Evolutionary conservation across 805 yeast genomes (phyloP).

Genomic region (Saccharomycopsis fibuligera): DNA sequence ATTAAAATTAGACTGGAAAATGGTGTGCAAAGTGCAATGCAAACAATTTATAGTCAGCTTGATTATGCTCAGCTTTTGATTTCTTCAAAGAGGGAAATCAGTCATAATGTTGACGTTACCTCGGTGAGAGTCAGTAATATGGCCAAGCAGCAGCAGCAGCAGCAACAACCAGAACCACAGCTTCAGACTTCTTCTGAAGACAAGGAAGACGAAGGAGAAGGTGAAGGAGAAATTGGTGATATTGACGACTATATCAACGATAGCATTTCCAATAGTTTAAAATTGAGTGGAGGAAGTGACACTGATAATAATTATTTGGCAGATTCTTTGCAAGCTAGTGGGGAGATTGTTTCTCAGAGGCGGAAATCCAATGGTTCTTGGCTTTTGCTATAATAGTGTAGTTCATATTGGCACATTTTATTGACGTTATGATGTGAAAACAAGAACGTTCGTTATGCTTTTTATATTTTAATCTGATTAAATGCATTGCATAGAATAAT

Average conservation of each 20-base stretch:
- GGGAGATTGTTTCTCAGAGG: neutral
- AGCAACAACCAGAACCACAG: too few relatives aligned
- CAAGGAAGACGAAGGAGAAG: conserved; percentile 3
- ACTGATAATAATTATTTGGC: neutral
- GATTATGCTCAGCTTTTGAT: conserved; percentile 61
- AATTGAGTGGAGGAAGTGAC: neutral
- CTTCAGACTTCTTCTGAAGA: too few relatives aligned
- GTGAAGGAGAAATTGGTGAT: conserved; percentile 14
- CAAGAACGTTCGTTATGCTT: neutral
- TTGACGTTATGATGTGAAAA: too few relatives aligned
- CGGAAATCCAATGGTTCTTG: conserved; percentile 11
- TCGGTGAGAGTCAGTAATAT: too few relatives aligned
- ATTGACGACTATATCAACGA: conserved; percentile 5
- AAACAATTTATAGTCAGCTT: conserved; percentile 68
- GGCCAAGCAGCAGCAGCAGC: too few relatives aligned
- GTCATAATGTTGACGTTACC: neutral
- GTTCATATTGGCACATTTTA: too few relatives aligned
- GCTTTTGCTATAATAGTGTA: conserved; percentile 8
- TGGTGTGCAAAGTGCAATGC: conserved; percentile 76
- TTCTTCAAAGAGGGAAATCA: neutral
- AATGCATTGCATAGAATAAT: too few relatives aligned
- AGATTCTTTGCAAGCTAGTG: neutral
- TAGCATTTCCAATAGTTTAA: neutral
- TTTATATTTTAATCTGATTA: neutral
- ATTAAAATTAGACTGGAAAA: conserved; percentile 60